Evolutionary conservation across 2,329 filamentous ascomycete genomes (phyloP).

Genomic region (Fusarium hostae): DNA sequence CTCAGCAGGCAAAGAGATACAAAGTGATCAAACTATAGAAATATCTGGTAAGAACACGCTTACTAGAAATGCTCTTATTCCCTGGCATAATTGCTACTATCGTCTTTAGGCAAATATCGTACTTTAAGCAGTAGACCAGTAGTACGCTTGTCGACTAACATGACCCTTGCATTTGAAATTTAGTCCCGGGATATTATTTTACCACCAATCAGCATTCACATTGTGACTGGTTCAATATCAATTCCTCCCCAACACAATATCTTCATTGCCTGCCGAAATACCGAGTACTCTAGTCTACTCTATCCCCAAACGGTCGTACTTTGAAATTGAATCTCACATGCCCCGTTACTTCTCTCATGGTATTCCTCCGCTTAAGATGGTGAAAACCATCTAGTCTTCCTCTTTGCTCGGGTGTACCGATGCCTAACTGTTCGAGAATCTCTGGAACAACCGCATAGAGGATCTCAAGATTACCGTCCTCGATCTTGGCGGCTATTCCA

Average conservation of each 20-base stretch:
- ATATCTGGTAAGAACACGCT: background rate
- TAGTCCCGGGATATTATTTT: background rate
- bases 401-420: slow-evolving; percentile 49
- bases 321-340: slow-evolving; percentile 31
- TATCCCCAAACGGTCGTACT: background rate
- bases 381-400: slow-evolving; percentile 49
- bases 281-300: background rate
- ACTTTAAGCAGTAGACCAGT: background rate
- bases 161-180: background rate
- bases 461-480: slow-evolving; percentile 58
- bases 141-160: background rate
- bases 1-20: background rate
- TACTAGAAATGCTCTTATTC: background rate
- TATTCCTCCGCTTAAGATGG: slow-evolving; percentile 51
- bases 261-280: background rate
- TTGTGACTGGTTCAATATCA: background rate
- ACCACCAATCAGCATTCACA: slow-evolving; percentile 14
- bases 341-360: slow-evolving; percentile 52
- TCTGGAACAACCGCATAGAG: slow-evolving; percentile 58
- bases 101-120: slow-evolving; percentile 23
- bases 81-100: background rate
- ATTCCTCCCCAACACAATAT: background rate
- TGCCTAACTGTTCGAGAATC: slow-evolving; percentile 55
- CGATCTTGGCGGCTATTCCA: slow-evolving; percentile 60
- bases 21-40: background rate